Conservation (phyloP, 106 monocot genomes). For the Cymbidium sinense region DNA sequence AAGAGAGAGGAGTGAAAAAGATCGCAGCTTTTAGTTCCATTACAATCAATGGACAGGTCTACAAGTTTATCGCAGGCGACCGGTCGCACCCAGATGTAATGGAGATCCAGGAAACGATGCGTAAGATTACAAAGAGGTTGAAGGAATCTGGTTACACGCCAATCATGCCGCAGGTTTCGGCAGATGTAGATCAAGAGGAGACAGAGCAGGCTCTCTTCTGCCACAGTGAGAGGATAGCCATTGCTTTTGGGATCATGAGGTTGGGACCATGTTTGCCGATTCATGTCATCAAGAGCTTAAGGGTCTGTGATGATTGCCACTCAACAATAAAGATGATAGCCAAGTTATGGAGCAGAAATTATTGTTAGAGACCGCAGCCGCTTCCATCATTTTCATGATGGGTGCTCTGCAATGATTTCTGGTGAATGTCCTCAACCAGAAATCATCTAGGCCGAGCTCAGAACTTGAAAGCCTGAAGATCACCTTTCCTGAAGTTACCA, state of each 20-base stretch:
- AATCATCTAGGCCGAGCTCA: no score
- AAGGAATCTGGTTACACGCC: slow-evolving; percentile 50
- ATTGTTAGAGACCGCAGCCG: slow-evolving; percentile 61
- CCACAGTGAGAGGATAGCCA: slow-evolving; percentile 78
- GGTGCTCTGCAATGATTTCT: slow-evolving; percentile 73
- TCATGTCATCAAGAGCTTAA: slow-evolving; percentile 56
- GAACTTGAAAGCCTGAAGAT: no score
- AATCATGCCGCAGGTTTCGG: slow-evolving; percentile 19
- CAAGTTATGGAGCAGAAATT: slow-evolving; percentile 53
- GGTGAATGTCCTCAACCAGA: slow-evolving; percentile 23
- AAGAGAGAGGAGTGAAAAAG: neutral
- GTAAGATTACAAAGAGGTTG: slow-evolving; percentile 36
- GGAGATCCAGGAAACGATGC: slow-evolving; percentile 33
- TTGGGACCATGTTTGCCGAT: slow-evolving; percentile 36
- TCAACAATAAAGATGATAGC: slow-evolving; percentile 56
- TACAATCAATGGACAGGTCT: slow-evolving; percentile 5
- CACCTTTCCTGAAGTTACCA: no score
- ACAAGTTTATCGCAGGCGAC: slow-evolving; percentile 58
- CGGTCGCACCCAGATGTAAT: slow-evolving; percentile 15
- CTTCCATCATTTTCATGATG: slow-evolving; percentile 73
- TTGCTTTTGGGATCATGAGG: slow-evolving; percentile 68
- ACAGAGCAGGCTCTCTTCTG: slow-evolving; percentile 46
- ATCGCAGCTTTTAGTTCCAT: slow-evolving; percentile 3
- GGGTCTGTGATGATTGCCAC: slow-evolving; percentile 79
- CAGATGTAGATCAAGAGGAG: slow-evolving; percentile 60